These are phyloP conservation scores for Cornus controversa DNA, from an alignment of 148 eudicot genomes.

Conservation along the genomic window DNA sequence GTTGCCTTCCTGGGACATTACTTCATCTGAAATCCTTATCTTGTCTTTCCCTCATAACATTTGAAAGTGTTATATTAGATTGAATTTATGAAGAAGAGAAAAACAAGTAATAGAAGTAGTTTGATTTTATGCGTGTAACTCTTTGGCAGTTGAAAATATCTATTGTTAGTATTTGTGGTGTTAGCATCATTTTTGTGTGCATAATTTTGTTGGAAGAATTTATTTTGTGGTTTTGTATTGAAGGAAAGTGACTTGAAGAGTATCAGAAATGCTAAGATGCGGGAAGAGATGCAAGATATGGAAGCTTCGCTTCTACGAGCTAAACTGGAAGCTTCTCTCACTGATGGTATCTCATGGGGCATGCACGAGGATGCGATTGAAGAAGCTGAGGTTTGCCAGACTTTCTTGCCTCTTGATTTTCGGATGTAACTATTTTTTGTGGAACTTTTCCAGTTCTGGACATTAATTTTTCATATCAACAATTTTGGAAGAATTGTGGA, in stretches of 20 bases:
- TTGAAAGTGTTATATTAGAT: neutral
- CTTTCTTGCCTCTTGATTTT: neutral
- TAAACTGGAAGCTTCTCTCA: constrained; percentile 69
- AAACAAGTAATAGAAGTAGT: neutral
- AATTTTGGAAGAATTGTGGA: neutral
- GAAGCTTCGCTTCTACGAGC: constrained; percentile 94
- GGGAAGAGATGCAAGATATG: constrained; percentile 62
- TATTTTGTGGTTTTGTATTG: constrained; percentile 16
- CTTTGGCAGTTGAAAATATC: neutral
- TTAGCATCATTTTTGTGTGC: neutral
- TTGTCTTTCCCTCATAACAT: neutral
- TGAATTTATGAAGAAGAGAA: neutral
- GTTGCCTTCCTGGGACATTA: neutral
- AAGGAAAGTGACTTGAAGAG: constrained; percentile 76
- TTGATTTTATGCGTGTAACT: neutral
- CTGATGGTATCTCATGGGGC: constrained; percentile 97
- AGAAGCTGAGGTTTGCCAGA: constrained; percentile 77
- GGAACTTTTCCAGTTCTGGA: neutral
- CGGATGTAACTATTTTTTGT: neutral
- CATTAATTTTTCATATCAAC: neutral
- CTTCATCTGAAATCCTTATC: neutral
- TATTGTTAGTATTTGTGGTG: neutral
- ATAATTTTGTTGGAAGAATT: constrained; percentile 10
- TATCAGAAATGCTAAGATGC: constrained; percentile 47
- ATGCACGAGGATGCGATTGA: constrained; percentile 96